Base-by-base conservation (phyloP, 1,284 basidiomycete species). In the Apiotrichum laibachii region DNA sequence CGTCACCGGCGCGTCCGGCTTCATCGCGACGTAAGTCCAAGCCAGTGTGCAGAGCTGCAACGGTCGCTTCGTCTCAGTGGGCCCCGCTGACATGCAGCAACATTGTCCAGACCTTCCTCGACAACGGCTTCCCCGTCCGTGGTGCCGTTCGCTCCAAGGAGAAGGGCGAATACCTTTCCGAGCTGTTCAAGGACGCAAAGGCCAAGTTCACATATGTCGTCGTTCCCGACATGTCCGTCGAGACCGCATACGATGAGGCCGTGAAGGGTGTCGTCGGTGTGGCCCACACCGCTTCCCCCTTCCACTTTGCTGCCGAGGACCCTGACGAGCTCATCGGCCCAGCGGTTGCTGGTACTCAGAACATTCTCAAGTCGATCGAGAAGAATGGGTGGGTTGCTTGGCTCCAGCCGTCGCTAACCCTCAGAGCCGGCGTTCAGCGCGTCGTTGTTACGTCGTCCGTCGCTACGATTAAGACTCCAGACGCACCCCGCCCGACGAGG, bases 231-330 rank as follows among this genome's bases (percentile, higher is more conserved):
- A 83, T 86, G 26, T 31, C 26, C 26, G 26, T 31, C 11, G 60
- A 84, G 84, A 80, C 83, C 11, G 84, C 84, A 3, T 88, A 88
- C 64, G 86, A 88, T 66, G 84, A 86, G 45, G 85, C 85, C 1
- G 85, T 88, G 39, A 84, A 85, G 69, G 86, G 80, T 2, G 83
- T 88, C 1, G 83, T 85, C 62, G 86, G 80, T 7, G 83, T 89
- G 10, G 74, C 72, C 1, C 75, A 77, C 58, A 63, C 62, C 11
- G 62, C 62, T 5, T 47, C 43, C 2, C 72, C 70, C 0, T 75
- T 75, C 70, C 68, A 75, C 66, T 60, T 68, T 56, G 60, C 72
- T 50, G 69, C 69, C 19, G 62, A 77, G 21, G 72, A 75, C 54
- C 72, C 74, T 34, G 63, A 76, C 33, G 84, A 85, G 53, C 70